Base-by-base conservation (phyloP, 495 filamentous ascomycete genomes). In the Penicillium coprophilum region DNA sequence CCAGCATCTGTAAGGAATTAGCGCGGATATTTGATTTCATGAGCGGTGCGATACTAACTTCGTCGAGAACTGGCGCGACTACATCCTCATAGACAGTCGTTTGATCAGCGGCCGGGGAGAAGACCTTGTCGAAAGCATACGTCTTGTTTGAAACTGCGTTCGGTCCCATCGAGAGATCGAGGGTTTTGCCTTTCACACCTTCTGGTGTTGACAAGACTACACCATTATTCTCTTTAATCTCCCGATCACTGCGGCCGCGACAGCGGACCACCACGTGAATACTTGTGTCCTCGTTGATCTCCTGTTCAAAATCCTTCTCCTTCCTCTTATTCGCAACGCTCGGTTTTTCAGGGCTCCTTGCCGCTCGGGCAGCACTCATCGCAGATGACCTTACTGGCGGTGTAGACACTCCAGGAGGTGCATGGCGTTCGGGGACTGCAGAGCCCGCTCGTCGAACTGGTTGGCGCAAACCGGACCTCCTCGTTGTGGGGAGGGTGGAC, bases 191-290 rank as follows among this genome's bases (percentile, higher is more conserved):
- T 61, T 88, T 91, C 23, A 91, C 83, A 2, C 89, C 92, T 57
- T 96, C 89, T 4, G 52, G 52, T 13, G 92, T 96, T 9, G 82
- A 84, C 4, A 98, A 81, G 0, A 96, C 92, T 2, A 97, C 91
- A 17, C 89, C 89, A 59, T 90, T 96, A 66, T 95, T 97, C 70
- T 97, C 94, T 48, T 85, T 77, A 30, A 96, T 85, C 68, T 98
- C 94, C 39, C 94, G 86, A 47, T 96, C 90, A 64, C 88, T 97
- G 36, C 94, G 87, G 2, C 93, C 95, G 40, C 94, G 83, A 74
- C 94, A 98, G 56, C 94, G 82, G 28, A 98, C 94, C 4, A 97
- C 92, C 36, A 97, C 94, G 71, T 95, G 91, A 68, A 98, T 98
- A 71, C 95, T 97, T 3, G 94, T 97, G 69, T 95, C 91, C 55